A percentile compares a stretch with the other conserved stretches of the same genome.
Evolutionary conservation across 176 grass and related monocot genomes (phyloP).

Genomic region (Microstegium vimineum): DNA sequence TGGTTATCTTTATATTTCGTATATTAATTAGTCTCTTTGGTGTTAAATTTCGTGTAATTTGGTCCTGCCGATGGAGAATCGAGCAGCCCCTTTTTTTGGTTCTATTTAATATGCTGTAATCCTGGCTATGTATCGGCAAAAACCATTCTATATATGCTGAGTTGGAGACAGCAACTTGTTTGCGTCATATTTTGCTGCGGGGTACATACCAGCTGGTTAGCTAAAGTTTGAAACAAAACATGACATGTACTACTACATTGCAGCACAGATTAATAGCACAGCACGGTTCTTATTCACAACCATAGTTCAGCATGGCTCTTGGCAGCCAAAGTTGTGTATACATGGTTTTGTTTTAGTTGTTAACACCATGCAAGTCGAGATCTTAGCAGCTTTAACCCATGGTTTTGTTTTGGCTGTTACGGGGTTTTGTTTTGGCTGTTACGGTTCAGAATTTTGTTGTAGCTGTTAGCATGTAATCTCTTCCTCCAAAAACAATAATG

Average conservation of each 20-base stretch:
- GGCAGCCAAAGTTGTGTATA: too few species aligned
- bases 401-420: too few species aligned
- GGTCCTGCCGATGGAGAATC: conserved; percentile 12
- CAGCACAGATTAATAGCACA: not conserved
- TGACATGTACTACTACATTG: too few species aligned
- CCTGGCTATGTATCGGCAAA: not conserved
- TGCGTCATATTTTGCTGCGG: not conserved
- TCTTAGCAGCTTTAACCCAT: too few species aligned
- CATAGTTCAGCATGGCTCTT: not conserved
- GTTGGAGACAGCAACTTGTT: not conserved
- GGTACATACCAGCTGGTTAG: not conserved
- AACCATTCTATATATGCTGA: not conserved
- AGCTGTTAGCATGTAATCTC: not conserved
- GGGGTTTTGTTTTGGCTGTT: too few species aligned
- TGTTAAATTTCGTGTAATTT: not conserved
- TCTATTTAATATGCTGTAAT: conserved; percentile 5
- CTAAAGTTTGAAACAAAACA: not conserved
- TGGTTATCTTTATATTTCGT: not conserved
- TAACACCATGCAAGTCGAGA: too few species aligned
- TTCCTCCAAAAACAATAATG: not conserved
- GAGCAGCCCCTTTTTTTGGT: conserved; percentile 31
- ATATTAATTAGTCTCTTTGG: conserved; percentile 20
- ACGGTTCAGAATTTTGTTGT: too few species aligned
- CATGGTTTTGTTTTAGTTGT: too few species aligned
- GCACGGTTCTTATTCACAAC: not conserved